These are phyloP conservation scores for Cichorium intybus DNA, from an alignment of 140 eudicot species.

Conservation along the genomic window DNA sequence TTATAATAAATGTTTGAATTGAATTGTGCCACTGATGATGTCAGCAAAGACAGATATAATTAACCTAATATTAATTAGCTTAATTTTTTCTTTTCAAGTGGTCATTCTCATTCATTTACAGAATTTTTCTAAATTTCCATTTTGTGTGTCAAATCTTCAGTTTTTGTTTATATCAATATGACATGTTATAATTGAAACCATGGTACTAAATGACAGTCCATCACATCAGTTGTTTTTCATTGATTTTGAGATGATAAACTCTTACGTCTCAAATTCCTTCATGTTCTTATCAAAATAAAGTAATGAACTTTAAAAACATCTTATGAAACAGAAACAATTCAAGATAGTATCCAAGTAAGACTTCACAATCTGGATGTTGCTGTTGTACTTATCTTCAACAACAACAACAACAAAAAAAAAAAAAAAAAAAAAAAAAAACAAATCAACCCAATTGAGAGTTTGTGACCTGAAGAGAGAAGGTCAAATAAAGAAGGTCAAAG, in stretches of 20 bases:
- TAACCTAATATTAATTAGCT: neutral
- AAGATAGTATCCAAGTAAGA: neutral
- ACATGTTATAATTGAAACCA: slow-evolving; percentile 8
- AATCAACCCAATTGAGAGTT: neutral
- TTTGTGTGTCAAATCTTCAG: slow-evolving; percentile 3
- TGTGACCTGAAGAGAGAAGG: neutral
- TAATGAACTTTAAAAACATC: neutral
- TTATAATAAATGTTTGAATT: slow-evolving; percentile 17
- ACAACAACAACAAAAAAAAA: too few species aligned
- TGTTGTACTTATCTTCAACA: slow-evolving; percentile 7
- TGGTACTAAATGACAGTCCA: neutral
- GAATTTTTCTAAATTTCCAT: neutral
- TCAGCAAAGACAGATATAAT: slow-evolving; percentile 18
- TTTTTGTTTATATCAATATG: neutral
- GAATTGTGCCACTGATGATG: slow-evolving; percentile 25
- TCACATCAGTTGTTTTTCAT: slow-evolving; percentile 14
- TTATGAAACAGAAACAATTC: slow-evolving; percentile 6
- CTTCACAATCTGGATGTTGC: slow-evolving; percentile 21
- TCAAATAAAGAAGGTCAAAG: slow-evolving; percentile 3
- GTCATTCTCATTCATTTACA: slow-evolving; percentile 9
- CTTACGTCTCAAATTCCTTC: neutral
- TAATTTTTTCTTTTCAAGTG: neutral
- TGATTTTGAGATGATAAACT: slow-evolving; percentile 11
- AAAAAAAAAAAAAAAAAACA: neutral
- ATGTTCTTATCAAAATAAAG: slow-evolving; percentile 20